Conservation (phyloP, 2,329 filamentous ascomycete genomes). For the Colletotrichum cordylinicola region DNA sequence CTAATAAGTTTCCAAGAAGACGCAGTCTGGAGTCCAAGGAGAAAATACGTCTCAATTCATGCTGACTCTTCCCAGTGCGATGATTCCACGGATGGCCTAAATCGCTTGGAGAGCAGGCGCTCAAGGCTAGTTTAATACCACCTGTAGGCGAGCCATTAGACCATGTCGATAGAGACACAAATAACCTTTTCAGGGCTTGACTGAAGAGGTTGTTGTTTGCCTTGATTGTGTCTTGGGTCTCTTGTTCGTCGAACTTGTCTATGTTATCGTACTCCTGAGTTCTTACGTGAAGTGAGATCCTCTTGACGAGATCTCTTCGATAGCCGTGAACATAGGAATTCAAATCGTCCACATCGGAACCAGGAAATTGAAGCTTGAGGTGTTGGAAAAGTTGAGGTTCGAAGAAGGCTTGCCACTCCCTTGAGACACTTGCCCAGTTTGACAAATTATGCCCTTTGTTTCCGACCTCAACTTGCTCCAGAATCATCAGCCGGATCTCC, state of each 20-base stretch:
- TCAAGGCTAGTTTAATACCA: background rate
- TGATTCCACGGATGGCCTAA: background rate
- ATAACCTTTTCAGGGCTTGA: background rate
- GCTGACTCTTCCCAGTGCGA: background rate
- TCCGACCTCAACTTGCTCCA: background rate
- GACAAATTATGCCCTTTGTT: background rate
- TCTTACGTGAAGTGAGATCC: background rate
- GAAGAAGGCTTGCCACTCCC: conserved; percentile 1
- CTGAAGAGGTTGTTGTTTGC: background rate
- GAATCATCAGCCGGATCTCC: background rate
- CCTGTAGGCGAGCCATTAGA: background rate
- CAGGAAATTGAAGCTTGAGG: background rate
- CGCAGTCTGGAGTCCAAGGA: background rate
- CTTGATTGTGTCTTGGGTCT: background rate
- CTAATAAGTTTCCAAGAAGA: background rate
- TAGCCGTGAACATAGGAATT: background rate
- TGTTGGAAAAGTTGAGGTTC: background rate
- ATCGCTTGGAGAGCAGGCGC: background rate
- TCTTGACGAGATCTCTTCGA: background rate
- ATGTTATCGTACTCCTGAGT: background rate
- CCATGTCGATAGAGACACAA: background rate
- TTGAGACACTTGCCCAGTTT: background rate
- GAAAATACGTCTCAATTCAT: background rate
- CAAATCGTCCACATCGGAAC: background rate
- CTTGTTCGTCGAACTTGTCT: background rate